Conservation (phyloP, 441 rosid species). For the Pelargonium cotyledonis region DNA sequence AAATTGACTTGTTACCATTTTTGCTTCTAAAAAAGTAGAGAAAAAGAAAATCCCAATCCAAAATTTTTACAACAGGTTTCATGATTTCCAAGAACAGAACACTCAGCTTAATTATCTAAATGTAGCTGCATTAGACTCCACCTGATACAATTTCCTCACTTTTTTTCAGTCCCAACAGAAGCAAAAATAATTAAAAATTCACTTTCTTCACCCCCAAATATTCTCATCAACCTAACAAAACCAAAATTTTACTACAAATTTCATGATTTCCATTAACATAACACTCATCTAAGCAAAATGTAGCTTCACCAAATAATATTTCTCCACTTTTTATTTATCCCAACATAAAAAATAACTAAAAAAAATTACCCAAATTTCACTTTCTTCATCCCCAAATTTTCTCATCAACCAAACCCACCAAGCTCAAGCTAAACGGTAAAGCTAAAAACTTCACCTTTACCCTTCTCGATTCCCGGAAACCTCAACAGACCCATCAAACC, state of each 20-base stretch:
- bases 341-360: background rate
- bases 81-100: background rate
- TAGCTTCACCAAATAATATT: background rate
- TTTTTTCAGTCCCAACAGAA: too few species aligned
- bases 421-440: background rate
- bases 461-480: constrained; percentile 23
- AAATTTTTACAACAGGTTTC: background rate
- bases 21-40: too few species aligned
- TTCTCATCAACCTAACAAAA: constrained; percentile 22
- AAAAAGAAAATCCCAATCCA: too few species aligned
- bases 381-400: constrained; percentile 19
- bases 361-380: background rate
- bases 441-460: constrained; percentile 6
- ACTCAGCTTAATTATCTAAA: background rate
- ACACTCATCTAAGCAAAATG: constrained; percentile 5
- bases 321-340: background rate
- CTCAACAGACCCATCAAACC: constrained; percentile 21
- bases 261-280: background rate
- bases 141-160: constrained; percentile 1
- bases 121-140: background rate
- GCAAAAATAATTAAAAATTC: constrained; percentile 5
- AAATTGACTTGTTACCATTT: too few species aligned
- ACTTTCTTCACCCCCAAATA: constrained; percentile 18
- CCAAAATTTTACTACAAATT: background rate
- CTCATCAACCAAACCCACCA: constrained; percentile 5